Base-by-base conservation (phyloP, 2,329 filamentous ascomycete genomes). In the Calonectria pseudoreteaudii region DNA sequence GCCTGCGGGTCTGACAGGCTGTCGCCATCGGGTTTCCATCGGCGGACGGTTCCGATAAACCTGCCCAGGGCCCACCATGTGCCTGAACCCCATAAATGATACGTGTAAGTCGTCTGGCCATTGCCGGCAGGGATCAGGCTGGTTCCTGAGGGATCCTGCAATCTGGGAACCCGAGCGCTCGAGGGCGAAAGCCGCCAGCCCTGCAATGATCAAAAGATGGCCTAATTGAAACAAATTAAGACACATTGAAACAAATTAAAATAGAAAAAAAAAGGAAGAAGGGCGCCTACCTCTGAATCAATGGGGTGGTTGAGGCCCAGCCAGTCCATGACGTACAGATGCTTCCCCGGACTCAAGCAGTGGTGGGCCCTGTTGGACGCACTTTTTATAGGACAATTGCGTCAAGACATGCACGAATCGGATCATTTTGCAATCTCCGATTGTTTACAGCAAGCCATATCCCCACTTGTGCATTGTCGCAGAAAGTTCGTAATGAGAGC, bases 371-470 rank as follows among this genome's bases (percentile, higher is more conserved):
- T 30, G 56, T 62, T 36, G 34, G 56, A 36, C 41, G 56, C 56
- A 62, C 56, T 38, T 41, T 41, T 62, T 62, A 62, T 62, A 62
- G 56, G 56, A 41, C 56, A 62, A 62, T 62, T 38, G 56, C 56
- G 38, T 62, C 56, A 38, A 62, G 38, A 23, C 56, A 62, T 62
- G 56, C 38, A 62, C n/a, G 56, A 62, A 62, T 62, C 56, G 34
- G 56, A 38, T 62, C 56, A 62, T 62, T 62, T 62, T 62, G 23
- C 56, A 62, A 62, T 62, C 56, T 62, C 56, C 56, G 56, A 62
- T 41, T 62, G 36, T 62, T 62, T 62, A 62, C 56, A 62, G 56
- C 31, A n/a, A 47, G 44, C 44, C 44, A 47, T 47, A 23, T 38
- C 56, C 56, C 56, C 56, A 62, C 56, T 28, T 11, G 7, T 30